A percentile compares a stretch with the other conserved stretches of the same genome.
phyloP scores from a whole-genome alignment of 331 rosid genomes.

The Saraca asoca region DNA sequence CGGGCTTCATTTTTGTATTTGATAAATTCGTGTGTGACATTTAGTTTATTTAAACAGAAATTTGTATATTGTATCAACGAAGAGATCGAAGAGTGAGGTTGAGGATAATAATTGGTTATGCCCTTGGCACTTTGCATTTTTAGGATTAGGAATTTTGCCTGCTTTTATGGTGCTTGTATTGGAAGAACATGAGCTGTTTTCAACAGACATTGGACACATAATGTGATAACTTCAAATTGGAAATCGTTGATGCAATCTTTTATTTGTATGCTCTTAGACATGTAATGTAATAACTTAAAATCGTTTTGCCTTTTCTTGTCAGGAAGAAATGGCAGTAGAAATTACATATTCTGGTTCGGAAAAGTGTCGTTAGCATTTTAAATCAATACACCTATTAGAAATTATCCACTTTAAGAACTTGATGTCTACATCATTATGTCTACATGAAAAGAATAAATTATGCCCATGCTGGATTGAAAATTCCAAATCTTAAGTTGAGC shows the following conservation, averaged over 20 bases:
- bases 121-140: not conserved
- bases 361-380: not conserved
- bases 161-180: not conserved
- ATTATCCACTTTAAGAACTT: no score
- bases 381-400: not conserved
- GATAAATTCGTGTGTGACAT: not conserved
- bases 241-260: not conserved
- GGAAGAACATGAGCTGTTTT: not conserved
- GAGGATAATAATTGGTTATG: not conserved
- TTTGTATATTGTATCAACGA: not conserved
- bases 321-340: not conserved
- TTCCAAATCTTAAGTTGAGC: no score
- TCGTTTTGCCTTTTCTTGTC: not conserved
- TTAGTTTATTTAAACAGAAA: not conserved
- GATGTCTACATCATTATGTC: no score
- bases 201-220: not conserved
- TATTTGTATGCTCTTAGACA: not conserved
- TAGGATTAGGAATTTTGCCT: not conserved
- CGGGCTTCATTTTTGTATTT: constrained; percentile 2
- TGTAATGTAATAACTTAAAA: not conserved
- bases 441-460: no score
- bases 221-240: not conserved
- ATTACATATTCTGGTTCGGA: no score
- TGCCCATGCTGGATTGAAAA: no score
- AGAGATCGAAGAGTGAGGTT: constrained; percentile 7